Base-by-base conservation (phyloP, 257 asterid genomes). In the Nicotiana undulata region DNA sequence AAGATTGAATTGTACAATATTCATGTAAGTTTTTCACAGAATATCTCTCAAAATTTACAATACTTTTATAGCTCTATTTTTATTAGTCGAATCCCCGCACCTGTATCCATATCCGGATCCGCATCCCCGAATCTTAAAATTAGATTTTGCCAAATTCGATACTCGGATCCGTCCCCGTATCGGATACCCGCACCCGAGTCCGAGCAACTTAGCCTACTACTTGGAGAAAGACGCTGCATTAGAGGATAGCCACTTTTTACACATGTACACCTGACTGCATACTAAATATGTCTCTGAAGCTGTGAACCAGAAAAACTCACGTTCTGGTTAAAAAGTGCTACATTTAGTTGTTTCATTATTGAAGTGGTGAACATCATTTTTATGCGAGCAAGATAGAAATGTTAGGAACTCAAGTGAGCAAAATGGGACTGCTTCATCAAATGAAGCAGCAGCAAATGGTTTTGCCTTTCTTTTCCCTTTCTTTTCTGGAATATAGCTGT, bases 381-480 rank as follows among this genome's bases (percentile, higher is more conserved):
- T 55, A 20, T 40, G 49, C 12, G 56, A 32, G 28, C 80, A 85
- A 79, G 87, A 80, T 60, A 89, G 76, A 76, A 86, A 37, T 85
- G 84, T 75, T 82, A 81, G 85, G 28, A 79, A 51, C 63, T 53
- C 85, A 55, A 85, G 75, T 86, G 87, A 56, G 82, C 83, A 85
- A 82, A 88, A 68, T 80, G 83, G 72, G 61, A 82, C 82, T 40
- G 72, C 87, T 75, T 76, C 87, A 22, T 72, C 81, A 66, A 61
- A 63, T 75, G 93, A 86, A 84, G 76, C 87, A 31, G 49, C 82
- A 24, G 74, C 83, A 10, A 87, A 85, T 89, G 93, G 93, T 92
- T 79, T 83, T 40, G 52, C 37, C 82, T 79, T 82, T 65, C 22
- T 75, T 76, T 32, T 56, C 16, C 67, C 55, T 63, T 20, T 60